Conservation (phyloP, 176 grass and related monocot species). For the Oryza glaberrima region DNA sequence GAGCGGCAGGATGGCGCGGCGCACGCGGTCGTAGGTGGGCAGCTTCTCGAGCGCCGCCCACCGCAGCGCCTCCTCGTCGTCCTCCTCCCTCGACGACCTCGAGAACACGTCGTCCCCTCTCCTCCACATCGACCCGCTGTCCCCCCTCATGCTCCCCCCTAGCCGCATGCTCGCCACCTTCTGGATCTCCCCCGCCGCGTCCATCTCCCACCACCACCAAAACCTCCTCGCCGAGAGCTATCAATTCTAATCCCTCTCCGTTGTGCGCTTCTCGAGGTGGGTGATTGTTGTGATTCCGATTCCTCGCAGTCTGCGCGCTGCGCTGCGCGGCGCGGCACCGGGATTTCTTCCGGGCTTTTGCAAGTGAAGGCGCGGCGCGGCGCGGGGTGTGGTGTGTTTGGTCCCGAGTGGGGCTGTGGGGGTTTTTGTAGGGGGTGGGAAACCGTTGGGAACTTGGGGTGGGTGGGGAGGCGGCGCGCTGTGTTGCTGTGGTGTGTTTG, state of each 20-base stretch:
- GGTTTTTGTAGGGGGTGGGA: not conserved
- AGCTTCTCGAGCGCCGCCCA: conserved; percentile 93
- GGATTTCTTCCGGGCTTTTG: too few species aligned
- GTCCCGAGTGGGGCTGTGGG: too few species aligned
- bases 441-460: not conserved
- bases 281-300: too few species aligned
- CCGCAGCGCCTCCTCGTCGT: conserved; percentile 88
- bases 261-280: too few species aligned
- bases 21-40: conserved; percentile 78
- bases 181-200: conserved; percentile 45
- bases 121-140: conserved; percentile 60
- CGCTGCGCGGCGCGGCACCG: too few species aligned
- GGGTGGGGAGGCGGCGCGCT: too few species aligned
- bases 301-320: too few species aligned
- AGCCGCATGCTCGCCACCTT: conserved; percentile 50
- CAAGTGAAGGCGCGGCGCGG: too few species aligned
- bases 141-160: conserved; percentile 21
- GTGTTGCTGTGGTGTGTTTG: too few species aligned
- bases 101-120: conserved; percentile 68
- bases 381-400: too few species aligned
- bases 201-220: conserved; percentile 36
- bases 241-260: too few species aligned
- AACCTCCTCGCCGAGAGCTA: not conserved
- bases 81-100: conserved; percentile 72
- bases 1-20: conserved; percentile 62